Conservation (phyloP, 352 stramenopile species). For the Globisporangium alternatum region DNA sequence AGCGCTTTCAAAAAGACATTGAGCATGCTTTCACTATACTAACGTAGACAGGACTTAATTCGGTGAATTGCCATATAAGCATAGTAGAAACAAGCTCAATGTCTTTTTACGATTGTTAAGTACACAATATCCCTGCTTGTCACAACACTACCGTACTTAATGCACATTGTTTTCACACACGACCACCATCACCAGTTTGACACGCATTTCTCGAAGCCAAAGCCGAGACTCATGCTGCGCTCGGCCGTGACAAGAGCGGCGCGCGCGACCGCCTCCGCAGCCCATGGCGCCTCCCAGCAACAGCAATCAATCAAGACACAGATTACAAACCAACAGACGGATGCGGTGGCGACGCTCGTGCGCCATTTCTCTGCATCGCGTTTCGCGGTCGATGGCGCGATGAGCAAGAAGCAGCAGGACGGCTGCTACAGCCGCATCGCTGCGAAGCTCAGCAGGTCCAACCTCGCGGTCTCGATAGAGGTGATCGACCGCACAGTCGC, state of each 20-base stretch:
- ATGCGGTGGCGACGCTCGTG: not conserved
- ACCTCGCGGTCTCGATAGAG: conserved; percentile 21
- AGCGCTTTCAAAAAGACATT: too few relatives aligned
- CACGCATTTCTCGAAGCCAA: not conserved
- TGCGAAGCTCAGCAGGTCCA: conserved; percentile 27
- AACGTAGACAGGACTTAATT: too few relatives aligned
- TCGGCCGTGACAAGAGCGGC: not conserved
- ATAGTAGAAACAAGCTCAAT: too few relatives aligned
- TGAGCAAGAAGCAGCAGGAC: conserved; percentile 18
- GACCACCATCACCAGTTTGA: not conserved
- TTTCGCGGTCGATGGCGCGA: not conserved
- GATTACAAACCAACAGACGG: not conserved
- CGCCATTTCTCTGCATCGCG: conserved; percentile 1
- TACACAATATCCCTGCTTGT: too few relatives aligned
- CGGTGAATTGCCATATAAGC: too few relatives aligned
- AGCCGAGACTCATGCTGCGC: conserved; percentile 5
- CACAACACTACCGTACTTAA: too few relatives aligned
- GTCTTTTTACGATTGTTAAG: too few relatives aligned
- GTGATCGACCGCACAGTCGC: conserved; percentile 24
- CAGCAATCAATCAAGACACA: too few relatives aligned
- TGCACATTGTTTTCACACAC: too few relatives aligned
- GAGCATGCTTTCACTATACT: too few relatives aligned
- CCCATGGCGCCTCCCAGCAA: not conserved
- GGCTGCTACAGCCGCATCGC: conserved; percentile 36
- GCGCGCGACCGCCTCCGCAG: not conserved